Evolutionary conservation across 345 rosid species (phyloP), one percentile per base, ranked within the genome.

Genomic region (Pugionium dolabratum): DNA sequence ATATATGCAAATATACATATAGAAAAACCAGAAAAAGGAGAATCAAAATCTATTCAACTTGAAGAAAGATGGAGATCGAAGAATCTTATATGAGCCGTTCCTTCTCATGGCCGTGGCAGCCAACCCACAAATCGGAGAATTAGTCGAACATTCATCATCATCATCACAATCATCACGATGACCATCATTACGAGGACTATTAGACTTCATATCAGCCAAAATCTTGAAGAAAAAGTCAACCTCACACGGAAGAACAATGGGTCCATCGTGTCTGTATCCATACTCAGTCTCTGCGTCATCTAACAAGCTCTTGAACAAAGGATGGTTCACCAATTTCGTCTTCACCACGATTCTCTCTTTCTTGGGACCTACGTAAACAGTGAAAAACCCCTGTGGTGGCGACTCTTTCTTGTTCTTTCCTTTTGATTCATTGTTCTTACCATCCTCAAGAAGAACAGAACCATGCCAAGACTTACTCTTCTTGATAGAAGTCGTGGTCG

Each of bases 281-380:
- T 81, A 88, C 60, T 85, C 97, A 36, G 31, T 43, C 59, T 79
- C 97, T 1, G 96, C 91, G 1, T 88, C 97, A 48, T 91, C 96
- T 27, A 91, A 79, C 83, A 91, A 32, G 54, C 73, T 52, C 82
- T 68, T 75, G 85, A 91, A 88, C 75, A 81, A 18, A 10, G 96
- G 91, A 72, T 91, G 97, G 66, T 80, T 88, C 2, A 78, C 81
- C 2, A 69, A 37, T 74, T 86, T 78, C 2, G 81, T 79, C 70
- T 68, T 81, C 45, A 91, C 64, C 7, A 79, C 83, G 28, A 88
- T 77, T 58, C 83, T 75, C 47, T 84, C 78, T 54, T 77, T 80
- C 46, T 79, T 72, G 1, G 86, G 69, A 47, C 97, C 97, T 1
- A 88, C 96, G 69, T 82, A 88, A 9, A 88, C 97, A 3, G 85